These are phyloP conservation scores for Narthecium ossifragum DNA, from an alignment of 106 monocot genomes.

Conservation along the genomic window DNA sequence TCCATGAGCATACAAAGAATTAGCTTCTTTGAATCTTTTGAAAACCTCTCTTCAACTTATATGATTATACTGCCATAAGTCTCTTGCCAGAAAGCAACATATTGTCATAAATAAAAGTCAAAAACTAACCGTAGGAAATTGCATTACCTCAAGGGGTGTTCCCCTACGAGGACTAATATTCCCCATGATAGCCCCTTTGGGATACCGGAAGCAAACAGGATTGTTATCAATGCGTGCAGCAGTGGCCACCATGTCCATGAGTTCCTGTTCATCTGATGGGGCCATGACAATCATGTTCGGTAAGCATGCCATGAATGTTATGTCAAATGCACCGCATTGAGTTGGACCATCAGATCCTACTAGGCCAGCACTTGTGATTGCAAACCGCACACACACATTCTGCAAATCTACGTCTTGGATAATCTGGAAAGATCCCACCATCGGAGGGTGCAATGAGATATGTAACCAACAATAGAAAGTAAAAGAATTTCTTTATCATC, in stretches of 20 bases:
- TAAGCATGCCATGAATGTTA: constrained; percentile 70
- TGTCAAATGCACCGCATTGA: constrained; percentile 64
- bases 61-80: too few relatives aligned
- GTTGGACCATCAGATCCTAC: constrained; percentile 61
- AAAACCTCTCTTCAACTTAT: too few relatives aligned
- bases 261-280: constrained; percentile 60
- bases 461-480: too few relatives aligned
- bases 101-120: too few relatives aligned
- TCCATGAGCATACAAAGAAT: too few relatives aligned
- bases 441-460: neutral
- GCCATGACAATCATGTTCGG: constrained; percentile 91
- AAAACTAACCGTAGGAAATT: neutral
- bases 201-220: constrained; percentile 69
- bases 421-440: constrained; percentile 19
- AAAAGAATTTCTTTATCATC: too few relatives aligned
- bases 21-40: too few relatives aligned
- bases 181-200: constrained; percentile 34
- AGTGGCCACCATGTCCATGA: constrained; percentile 62
- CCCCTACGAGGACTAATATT: constrained; percentile 10
- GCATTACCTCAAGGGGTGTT: constrained; percentile 34
- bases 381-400: constrained; percentile 59
- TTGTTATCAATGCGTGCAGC: constrained; percentile 42
- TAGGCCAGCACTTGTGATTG: constrained; percentile 54
- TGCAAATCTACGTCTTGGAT: constrained; percentile 75
- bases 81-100: too few relatives aligned